phyloP scores from a whole-genome alignment of 805 yeast genomes.

The Sporopachydermia lactativora region DNA sequence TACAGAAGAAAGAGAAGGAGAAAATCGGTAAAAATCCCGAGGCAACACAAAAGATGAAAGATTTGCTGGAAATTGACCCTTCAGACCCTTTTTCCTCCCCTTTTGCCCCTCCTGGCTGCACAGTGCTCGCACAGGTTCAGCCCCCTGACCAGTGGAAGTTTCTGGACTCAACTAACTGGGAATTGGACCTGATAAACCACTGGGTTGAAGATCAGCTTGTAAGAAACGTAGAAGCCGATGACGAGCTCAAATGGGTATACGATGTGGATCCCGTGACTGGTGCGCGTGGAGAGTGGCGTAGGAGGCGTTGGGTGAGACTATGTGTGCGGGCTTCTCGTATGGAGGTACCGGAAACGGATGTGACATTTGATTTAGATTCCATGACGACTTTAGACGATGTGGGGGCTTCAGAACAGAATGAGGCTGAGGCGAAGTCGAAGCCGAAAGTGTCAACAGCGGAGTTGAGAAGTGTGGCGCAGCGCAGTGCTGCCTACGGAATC shows the following conservation, averaged over 20 bases:
- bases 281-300: slow-evolving; percentile 7
- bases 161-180: slow-evolving; percentile 34
- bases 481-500: background rate
- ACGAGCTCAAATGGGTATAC: slow-evolving; percentile 78
- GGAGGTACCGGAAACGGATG: background rate
- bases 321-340: slow-evolving; percentile 5
- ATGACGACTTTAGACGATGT: background rate
- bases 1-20: background rate
- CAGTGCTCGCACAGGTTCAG: slow-evolving; percentile 6
- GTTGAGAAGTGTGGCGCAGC: background rate
- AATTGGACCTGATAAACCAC: slow-evolving; percentile 43
- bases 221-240: slow-evolving; percentile 46
- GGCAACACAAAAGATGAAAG: background rate
- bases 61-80: background rate
- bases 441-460: background rate
- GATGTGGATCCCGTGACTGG: slow-evolving; percentile 27
- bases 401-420: background rate
- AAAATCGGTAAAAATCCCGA: background rate
- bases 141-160: slow-evolving; percentile 14
- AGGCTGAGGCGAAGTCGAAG: background rate
- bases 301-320: slow-evolving; percentile 15
- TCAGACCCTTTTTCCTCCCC: background rate
- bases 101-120: slow-evolving; percentile 4
- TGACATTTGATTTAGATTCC: too few relatives aligned
- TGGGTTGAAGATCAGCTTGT: slow-evolving; percentile 50